Evolutionary conservation across 108 stramenopile genomes (phyloP).

Genomic region (Thalassiosira profunda): DNA sequence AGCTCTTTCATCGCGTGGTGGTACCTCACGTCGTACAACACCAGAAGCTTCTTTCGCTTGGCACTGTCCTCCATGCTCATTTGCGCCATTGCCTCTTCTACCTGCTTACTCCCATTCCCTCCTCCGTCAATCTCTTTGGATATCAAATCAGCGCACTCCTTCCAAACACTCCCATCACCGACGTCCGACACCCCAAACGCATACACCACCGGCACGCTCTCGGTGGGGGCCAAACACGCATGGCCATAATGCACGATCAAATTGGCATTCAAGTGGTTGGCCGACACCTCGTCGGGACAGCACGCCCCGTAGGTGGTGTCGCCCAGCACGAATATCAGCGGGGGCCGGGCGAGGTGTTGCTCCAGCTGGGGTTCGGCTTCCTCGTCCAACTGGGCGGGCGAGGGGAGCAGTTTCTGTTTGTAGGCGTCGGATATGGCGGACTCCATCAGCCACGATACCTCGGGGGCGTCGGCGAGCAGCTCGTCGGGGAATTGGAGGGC

Average conservation of each 20-base stretch:
- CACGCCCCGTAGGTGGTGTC: slow-evolving; percentile 95
- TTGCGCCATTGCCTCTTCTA: neutral
- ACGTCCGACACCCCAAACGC: slow-evolving; percentile 64
- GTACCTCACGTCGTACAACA: slow-evolving; percentile 87
- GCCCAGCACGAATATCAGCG: slow-evolving; percentile 92
- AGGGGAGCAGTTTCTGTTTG: slow-evolving; percentile 23
- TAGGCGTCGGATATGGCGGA: slow-evolving; percentile 41
- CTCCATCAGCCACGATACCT: slow-evolving; percentile 78
- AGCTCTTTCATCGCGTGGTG: slow-evolving; percentile 76
- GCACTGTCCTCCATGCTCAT: slow-evolving; percentile 8
- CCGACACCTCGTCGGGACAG: slow-evolving; percentile 96
- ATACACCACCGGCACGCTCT: slow-evolving; percentile 69
- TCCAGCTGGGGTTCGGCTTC: slow-evolving; percentile 4
- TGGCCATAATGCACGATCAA: slow-evolving; percentile 94
- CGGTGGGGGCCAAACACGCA: slow-evolving; percentile 77
- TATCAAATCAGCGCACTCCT: slow-evolving; percentile 18
- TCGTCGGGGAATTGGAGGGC: slow-evolving; percentile 94
- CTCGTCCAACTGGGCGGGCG: neutral
- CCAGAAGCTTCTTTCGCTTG: slow-evolving; percentile 39
- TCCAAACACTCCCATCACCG: slow-evolving; percentile 13
- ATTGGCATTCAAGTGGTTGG: slow-evolving; percentile 92
- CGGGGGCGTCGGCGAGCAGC: slow-evolving; percentile 72
- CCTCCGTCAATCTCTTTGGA: slow-evolving; percentile 4
- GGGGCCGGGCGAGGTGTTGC: slow-evolving; percentile 19
- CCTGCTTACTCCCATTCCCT: neutral